Evolutionary conservation across 179 eudicot species (phyloP).

Genomic region (Spergularia azorica): DNA sequence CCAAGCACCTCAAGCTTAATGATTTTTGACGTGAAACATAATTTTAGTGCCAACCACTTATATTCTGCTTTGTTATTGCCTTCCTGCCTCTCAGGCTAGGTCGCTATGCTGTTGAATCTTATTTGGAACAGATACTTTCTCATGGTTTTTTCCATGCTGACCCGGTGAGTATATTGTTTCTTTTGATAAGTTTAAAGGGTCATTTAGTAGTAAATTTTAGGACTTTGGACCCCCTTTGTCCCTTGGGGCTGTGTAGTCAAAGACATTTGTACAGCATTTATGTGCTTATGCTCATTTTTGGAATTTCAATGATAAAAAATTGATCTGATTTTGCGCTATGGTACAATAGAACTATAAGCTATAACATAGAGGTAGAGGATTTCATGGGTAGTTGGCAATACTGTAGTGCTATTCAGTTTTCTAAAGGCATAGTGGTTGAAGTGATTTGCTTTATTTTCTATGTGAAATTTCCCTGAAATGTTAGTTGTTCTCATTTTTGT

Average conservation of each 20-base stretch:
- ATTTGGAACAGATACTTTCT: slow-evolving; percentile 83
- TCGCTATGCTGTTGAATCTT: slow-evolving; percentile 93
- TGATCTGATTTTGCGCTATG: neutral
- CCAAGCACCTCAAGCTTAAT: neutral
- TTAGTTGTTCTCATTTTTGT: slow-evolving; percentile 26
- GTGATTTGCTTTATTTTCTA: neutral
- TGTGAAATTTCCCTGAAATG: neutral
- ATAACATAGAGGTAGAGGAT: neutral
- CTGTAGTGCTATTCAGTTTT: neutral
- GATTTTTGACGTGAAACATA: neutral
- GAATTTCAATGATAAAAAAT: too few relatives aligned
- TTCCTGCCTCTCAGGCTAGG: slow-evolving; percentile 53
- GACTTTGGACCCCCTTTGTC: neutral
- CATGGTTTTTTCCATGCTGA: slow-evolving; percentile 98
- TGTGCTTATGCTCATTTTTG: neutral
- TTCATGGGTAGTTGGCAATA: neutral
- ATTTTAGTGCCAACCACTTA: slow-evolving; percentile 4
- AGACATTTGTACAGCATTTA: neutral
- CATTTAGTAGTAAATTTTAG: neutral
- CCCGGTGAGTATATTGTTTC: slow-evolving; percentile 58
- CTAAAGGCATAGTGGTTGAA: neutral
- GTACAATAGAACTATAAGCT: neutral
- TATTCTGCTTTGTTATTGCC: neutral
- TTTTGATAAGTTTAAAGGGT: neutral
- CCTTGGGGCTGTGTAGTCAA: neutral